Evolutionary conservation across 106 monocot species (phyloP).

Genomic region (Gastrodia elata): DNA sequence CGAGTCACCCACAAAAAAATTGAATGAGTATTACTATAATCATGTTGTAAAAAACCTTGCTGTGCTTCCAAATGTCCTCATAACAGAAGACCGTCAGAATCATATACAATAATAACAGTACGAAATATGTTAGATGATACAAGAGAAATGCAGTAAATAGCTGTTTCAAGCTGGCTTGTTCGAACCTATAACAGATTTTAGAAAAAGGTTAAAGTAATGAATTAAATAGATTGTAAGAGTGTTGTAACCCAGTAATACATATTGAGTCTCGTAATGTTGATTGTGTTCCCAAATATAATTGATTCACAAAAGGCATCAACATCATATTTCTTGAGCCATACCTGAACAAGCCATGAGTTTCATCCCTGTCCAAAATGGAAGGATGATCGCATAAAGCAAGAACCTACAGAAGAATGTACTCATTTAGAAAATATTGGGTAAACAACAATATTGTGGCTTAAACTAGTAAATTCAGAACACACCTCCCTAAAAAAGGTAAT

Average conservation of each 20-base stretch:
- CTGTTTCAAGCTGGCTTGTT: not conserved
- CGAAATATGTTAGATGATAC: not conserved
- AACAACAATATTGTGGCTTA: not conserved
- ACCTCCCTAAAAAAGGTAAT: conserved; percentile 93
- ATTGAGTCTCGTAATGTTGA: not conserved
- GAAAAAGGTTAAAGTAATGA: not conserved
- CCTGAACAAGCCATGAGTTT: conserved; percentile 86
- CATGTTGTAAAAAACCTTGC: not conserved
- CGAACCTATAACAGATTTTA: not conserved
- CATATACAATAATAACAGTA: not conserved
- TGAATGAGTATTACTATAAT: no score
- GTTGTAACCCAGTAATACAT: not conserved
- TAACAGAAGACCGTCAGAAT: no score
- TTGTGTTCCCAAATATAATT: not conserved
- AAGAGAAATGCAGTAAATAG: not conserved
- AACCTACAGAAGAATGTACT: conserved; percentile 40
- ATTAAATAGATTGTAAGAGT: not conserved
- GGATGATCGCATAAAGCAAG: conserved; percentile 83
- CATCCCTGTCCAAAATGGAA: conserved; percentile 51
- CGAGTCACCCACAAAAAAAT: not conserved
- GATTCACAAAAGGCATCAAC: not conserved
- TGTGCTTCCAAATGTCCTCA: not conserved
- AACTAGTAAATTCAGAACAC: not conserved
- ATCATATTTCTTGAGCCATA: conserved; percentile 12
- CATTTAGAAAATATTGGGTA: conserved; percentile 3